Evolutionary conservation across 2,329 filamentous ascomycete species (phyloP).

Genomic region (Fusarium acutatum): DNA sequence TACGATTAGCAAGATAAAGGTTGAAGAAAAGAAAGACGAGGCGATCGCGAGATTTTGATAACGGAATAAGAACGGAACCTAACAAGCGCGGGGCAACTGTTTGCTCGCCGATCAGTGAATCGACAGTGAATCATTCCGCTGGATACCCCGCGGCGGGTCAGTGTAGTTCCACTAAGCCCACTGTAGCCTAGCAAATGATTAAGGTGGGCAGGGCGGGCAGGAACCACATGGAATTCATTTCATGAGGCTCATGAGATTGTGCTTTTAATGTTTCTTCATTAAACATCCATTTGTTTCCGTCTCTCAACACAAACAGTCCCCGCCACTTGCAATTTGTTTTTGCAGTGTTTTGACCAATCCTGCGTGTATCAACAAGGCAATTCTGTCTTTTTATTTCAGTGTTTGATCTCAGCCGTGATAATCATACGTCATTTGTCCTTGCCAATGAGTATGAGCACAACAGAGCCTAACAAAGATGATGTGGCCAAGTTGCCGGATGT

Average conservation of each 20-base stretch:
- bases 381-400: no score
- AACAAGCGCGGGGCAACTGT: slow-evolving; percentile 7
- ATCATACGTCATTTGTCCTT: background rate
- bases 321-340: no score
- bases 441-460: slow-evolving; percentile 1
- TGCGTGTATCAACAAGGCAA: background rate
- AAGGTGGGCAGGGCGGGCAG: background rate
- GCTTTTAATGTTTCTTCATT: background rate
- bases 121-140: slow-evolving; percentile 8
- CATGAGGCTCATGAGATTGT: slow-evolving; percentile 5
- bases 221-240: background rate
- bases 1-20: background rate
- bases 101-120: background rate
- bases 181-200: background rate
- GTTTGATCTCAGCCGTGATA: background rate
- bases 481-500: background rate
- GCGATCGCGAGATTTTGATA: slow-evolving; percentile 16
- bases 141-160: slow-evolving; percentile 23
- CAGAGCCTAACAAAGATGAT: background rate
- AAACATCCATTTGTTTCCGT: background rate
- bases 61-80: background rate
- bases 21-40: background rate
- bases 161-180: background rate
- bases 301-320: background rate
- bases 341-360: background rate